Evolutionary conservation across 169 alveolate genomes (phyloP).

Genomic region (Amoebophrya sp.): DNA sequence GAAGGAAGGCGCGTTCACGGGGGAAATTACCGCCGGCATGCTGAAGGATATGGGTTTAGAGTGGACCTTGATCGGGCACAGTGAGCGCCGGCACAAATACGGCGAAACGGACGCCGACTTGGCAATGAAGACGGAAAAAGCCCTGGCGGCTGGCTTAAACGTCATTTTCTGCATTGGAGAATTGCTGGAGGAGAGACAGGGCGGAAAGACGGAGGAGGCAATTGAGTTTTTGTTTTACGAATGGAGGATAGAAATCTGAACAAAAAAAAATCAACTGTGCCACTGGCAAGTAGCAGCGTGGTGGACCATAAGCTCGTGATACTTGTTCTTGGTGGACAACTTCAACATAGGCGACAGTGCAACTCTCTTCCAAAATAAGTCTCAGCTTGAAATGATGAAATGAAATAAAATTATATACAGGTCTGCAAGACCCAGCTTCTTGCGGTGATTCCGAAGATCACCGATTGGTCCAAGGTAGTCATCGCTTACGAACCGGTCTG

Average conservation of each 20-base stretch:
- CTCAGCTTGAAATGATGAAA: no score
- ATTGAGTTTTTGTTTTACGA: no score
- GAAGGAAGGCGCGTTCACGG: background rate
- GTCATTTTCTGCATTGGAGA: conserved; percentile 50
- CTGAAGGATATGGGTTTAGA: conserved; percentile 79
- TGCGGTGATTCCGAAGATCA: conserved; percentile 53
- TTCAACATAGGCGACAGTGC: no score
- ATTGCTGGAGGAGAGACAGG: conserved; percentile 46
- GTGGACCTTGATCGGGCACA: conserved; percentile 95
- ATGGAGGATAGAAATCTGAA: no score
- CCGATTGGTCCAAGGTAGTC: conserved; percentile 85
- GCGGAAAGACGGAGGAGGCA: conserved; percentile 49
- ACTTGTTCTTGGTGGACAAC: no score
- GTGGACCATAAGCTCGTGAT: no score
- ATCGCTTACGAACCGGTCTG: conserved; percentile 99
- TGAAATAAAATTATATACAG: no score
- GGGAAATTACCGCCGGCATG: conserved; percentile 52
- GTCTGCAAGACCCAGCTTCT: conserved; percentile 81
- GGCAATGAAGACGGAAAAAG: conserved; percentile 73
- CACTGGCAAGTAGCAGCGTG: no score
- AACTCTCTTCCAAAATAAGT: no score
- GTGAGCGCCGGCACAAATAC: conserved; percentile 91
- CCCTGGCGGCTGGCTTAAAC: conserved; percentile 41
- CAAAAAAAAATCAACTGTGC: no score
- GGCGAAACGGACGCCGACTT: conserved; percentile 88